phyloP scores from a whole-genome alignment of 2,329 filamentous ascomycete genomes.

The Bertia moriformis region DNA sequence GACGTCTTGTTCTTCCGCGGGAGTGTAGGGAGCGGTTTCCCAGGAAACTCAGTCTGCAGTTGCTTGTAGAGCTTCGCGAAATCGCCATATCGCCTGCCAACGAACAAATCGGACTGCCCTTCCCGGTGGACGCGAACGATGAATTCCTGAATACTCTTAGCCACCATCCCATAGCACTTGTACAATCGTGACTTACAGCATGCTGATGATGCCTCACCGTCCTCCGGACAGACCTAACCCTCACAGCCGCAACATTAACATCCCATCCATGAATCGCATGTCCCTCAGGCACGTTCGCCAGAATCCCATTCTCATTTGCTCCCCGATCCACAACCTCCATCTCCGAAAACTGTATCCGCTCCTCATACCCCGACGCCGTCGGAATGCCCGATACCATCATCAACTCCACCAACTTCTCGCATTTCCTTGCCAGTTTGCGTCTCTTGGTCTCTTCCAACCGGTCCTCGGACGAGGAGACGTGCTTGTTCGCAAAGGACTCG shows the following conservation, averaged over 20 bases:
- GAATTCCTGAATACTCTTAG: constrained; percentile 83
- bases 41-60: constrained; percentile 72
- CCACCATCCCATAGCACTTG: too few species aligned
- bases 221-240: constrained; percentile 66
- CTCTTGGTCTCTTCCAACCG: constrained; percentile 91
- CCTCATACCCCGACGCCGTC: constrained; percentile 92
- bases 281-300: constrained; percentile 78
- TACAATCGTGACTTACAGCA: constrained; percentile 53
- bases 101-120: constrained; percentile 60
- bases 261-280: constrained; percentile 94
- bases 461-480: constrained; percentile 93
- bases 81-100: constrained; percentile 77
- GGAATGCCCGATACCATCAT: constrained; percentile 99
- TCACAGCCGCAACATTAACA: constrained; percentile 82
- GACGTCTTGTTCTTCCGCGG: constrained; percentile 78
- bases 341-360: constrained; percentile 89
- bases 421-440: constrained; percentile 79
- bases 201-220: constrained; percentile 84
- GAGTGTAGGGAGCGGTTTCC: constrained; percentile 72
- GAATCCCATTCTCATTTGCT: constrained; percentile 77
- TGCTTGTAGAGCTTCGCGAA: constrained; percentile 69
- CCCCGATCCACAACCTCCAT: constrained; percentile 91
- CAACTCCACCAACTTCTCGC: constrained; percentile 86
- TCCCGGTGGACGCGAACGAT: constrained; percentile 71
- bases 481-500: constrained; percentile 91